These are phyloP conservation scores for Cardamine occulta DNA, from an alignment of 345 rosid genomes.

Conservation along the genomic window DNA sequence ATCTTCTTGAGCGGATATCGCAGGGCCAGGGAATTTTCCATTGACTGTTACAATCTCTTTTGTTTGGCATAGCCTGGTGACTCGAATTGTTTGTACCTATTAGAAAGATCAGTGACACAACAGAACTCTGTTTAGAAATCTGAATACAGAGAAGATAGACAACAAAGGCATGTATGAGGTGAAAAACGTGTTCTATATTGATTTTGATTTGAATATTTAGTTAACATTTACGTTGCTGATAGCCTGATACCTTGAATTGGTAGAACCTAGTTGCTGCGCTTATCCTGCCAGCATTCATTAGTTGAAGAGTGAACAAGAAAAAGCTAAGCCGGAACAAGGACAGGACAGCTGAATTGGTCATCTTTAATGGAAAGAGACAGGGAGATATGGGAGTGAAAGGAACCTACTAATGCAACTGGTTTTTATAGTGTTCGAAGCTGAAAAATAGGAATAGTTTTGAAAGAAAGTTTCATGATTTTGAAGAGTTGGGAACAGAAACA, in stretches of 20 bases:
- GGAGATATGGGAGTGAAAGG: constrained; percentile 26
- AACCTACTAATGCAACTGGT: constrained; percentile 6
- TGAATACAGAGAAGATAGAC: not conserved
- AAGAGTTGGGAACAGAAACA: constrained; percentile 45
- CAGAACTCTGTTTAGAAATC: constrained; percentile 21
- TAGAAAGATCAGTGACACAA: constrained; percentile 11
- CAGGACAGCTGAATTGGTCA: constrained; percentile 46
- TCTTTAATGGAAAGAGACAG: constrained; percentile 26
- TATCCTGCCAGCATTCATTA: constrained; percentile 48
- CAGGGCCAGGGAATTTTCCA: constrained; percentile 77
- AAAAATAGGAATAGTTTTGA: constrained; percentile 39
- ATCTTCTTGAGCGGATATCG: constrained; percentile 72
- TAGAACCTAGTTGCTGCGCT: constrained; percentile 65
- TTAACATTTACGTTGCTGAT: constrained; percentile 10
- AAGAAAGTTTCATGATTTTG: constrained; percentile 59
- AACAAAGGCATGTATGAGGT: constrained; percentile 2
- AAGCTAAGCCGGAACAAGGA: constrained; percentile 47
- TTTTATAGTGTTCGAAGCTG: constrained; percentile 32
- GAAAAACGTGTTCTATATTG: not conserved
- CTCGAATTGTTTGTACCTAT: constrained; percentile 63
- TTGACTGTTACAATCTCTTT: constrained; percentile 70
- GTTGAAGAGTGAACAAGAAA: constrained; percentile 42
- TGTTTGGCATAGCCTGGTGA: constrained; percentile 67
- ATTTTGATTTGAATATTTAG: not conserved
- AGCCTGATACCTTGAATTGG: constrained; percentile 73